Evolutionary conservation across 768 basidiomycete genomes (phyloP).

Genomic region (Amanita exitialis): DNA sequence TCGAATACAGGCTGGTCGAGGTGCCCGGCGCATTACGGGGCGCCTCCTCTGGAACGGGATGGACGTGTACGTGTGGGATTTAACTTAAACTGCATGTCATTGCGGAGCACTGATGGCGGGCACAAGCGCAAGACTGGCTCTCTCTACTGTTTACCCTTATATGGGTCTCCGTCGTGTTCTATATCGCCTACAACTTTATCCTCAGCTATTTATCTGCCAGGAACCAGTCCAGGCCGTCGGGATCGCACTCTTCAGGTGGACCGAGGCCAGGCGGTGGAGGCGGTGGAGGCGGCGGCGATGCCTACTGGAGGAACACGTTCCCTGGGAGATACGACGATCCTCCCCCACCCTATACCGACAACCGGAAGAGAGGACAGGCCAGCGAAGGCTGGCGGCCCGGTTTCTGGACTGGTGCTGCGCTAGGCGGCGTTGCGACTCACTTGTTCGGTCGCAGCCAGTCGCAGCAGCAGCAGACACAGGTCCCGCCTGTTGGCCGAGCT

Average conservation of each 20-base stretch:
- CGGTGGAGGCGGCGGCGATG: constrained; percentile 29
- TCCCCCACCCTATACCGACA: constrained; percentile 51
- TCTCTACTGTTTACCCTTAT: constrained; percentile 43
- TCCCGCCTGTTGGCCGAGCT: constrained; percentile 15
- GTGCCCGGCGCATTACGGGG: constrained; percentile 40
- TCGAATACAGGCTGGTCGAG: constrained; percentile 75
- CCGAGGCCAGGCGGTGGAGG: constrained; percentile 28
- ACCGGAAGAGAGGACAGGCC: constrained; percentile 14
- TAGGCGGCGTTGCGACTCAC: constrained; percentile 62
- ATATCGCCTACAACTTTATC: constrained; percentile 51
- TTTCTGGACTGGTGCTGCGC: constrained; percentile 77
- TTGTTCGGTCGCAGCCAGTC: constrained; percentile 22
- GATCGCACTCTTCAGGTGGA: constrained; percentile 20
- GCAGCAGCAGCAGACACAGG: constrained; percentile 10
- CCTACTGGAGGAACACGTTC: neutral
- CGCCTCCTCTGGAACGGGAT: constrained; percentile 17
- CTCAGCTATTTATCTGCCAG: constrained; percentile 37
- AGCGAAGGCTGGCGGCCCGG: constrained; percentile 50
- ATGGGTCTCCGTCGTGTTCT: constrained; percentile 41
- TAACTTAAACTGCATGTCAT: neutral
- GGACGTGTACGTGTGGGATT: constrained; percentile 17
- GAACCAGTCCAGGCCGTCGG: constrained; percentile 7
- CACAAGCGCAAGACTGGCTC: constrained; percentile 36
- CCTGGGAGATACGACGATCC: constrained; percentile 23
- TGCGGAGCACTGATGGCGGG: neutral